Evolutionary conservation across 768 basidiomycete species (phyloP).

Genomic region (Boletus rubescentipes): DNA sequence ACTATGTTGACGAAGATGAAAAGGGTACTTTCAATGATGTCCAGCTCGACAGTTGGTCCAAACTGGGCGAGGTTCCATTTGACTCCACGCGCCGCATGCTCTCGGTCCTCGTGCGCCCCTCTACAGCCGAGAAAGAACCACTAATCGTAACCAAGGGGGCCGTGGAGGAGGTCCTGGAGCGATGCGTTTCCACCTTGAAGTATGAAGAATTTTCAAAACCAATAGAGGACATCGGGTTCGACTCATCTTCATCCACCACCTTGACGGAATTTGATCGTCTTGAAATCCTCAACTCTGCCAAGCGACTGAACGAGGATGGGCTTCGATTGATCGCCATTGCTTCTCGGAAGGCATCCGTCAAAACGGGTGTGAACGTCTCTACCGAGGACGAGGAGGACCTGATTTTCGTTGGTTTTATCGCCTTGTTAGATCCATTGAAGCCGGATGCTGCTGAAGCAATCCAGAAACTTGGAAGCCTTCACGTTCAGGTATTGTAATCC

Average conservation of each 20-base stretch:
- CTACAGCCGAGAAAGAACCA: slow-evolving; percentile 14
- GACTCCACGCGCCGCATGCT: slow-evolving; percentile 38
- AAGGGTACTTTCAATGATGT: slow-evolving; percentile 8
- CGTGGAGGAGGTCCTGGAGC: slow-evolving; percentile 34
- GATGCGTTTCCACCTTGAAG: slow-evolving; percentile 23
- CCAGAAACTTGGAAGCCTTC: slow-evolving; percentile 25
- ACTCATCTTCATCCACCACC: slow-evolving; percentile 11
- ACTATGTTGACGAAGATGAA: slow-evolving; percentile 19
- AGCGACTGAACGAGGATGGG: slow-evolving; percentile 31
- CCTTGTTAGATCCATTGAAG: slow-evolving; percentile 31
- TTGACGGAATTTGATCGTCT: slow-evolving; percentile 22
- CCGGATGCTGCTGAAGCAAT: slow-evolving; percentile 33
- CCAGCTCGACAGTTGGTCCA: slow-evolving; percentile 24
- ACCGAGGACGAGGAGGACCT: slow-evolving; percentile 29
- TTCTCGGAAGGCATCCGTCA: slow-evolving; percentile 21
- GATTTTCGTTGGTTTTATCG: slow-evolving; percentile 30
- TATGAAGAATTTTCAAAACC: slow-evolving; percentile 16
- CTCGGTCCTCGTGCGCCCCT: slow-evolving; percentile 32
- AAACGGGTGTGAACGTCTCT: slow-evolving; percentile 16
- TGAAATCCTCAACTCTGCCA: slow-evolving; percentile 27
- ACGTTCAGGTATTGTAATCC: slow-evolving; percentile 28
- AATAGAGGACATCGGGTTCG: slow-evolving; percentile 14
- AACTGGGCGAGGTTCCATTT: slow-evolving; percentile 36
- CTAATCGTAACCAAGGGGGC: slow-evolving; percentile 32
- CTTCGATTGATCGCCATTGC: slow-evolving; percentile 32